Evolutionary conservation across 495 filamentous ascomycete genomes (phyloP), one percentile per base, ranked within the genome.

Genomic region (Lasiosphaeris hirsuta): DNA sequence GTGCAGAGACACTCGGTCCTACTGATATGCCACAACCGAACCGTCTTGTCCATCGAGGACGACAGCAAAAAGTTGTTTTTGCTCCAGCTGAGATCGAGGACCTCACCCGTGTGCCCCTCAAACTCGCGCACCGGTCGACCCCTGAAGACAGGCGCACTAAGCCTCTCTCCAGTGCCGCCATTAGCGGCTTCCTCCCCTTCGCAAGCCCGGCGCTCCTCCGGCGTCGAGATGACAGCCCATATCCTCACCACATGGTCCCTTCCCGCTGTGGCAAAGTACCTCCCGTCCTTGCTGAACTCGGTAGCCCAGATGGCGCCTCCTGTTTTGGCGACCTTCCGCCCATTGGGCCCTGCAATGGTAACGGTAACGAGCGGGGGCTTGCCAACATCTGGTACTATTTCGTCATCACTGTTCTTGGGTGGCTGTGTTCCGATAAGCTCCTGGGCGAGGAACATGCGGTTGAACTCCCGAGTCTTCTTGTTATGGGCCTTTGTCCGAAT

Each of bases 11-110:
- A 96, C 69, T 97, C 92, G 2, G 79, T 67, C 45, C 93, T 79
- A 67, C 83, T 92, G 40, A 93, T 77, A 72, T 97, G 94, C 94
- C 94, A 99, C 48, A 99, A 74, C 13, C 92, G 82, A 19, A 99
- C 95, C 3, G 94, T 97, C 73, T 96, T 97, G 70, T 99, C 94
- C 90, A 96, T 97, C 0, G 92, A 96, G 0, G 92, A 96, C 30
- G 93, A 96, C 33, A 99, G 81, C 50, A 99, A 76, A 62, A 99
- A 99, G 63, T 96, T 96, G 66, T 99, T 99, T 81, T 98, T 99
- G 75, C 91, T 96, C 93, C 94, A 99, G 70, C 90, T 96, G 37
- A 99, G 65, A 65, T 96, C 93, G 61, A 99, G 74, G 5, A 99
- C 84, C 66, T 92, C 92, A 7, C 87, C 87, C 0, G 84, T 89